Conservation (phyloP, 2,329 filamentous ascomycete species). For the Hypocreales sp. region DNA sequence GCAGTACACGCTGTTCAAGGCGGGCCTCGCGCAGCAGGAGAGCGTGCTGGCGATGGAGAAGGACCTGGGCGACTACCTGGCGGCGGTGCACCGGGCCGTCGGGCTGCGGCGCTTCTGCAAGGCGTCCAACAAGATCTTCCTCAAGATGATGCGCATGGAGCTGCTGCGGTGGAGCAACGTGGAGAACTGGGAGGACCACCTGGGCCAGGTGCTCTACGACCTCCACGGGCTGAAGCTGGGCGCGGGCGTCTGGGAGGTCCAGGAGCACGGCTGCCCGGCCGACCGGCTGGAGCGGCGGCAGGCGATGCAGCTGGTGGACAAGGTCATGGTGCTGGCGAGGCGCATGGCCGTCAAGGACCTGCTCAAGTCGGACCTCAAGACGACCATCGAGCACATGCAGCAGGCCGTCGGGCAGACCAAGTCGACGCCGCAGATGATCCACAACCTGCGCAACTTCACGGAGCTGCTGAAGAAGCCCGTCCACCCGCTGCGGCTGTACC, state of each 20-base stretch:
- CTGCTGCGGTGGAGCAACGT: slow-evolving; percentile 61
- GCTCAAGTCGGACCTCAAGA: slow-evolving; percentile 79
- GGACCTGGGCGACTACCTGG: slow-evolving; percentile 64
- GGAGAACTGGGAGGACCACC: slow-evolving; percentile 72
- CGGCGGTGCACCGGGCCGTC: slow-evolving; percentile 68
- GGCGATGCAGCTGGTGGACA: slow-evolving; percentile 68
- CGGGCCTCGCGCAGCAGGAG: slow-evolving; percentile 54
- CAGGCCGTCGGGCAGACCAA: slow-evolving; percentile 69
- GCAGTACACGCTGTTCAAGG: slow-evolving; percentile 66
- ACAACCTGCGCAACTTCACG: slow-evolving; percentile 73
- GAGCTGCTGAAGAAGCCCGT: slow-evolving; percentile 72
- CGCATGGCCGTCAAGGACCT: slow-evolving; percentile 83
- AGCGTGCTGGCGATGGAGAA: slow-evolving; percentile 51
- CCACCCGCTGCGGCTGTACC: slow-evolving; percentile 64
- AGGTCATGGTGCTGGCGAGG: slow-evolving; percentile 65
- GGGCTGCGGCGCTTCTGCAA: slow-evolving; percentile 79
- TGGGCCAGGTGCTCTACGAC: slow-evolving; percentile 74
- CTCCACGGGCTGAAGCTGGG: slow-evolving; percentile 69
- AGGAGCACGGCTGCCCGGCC: slow-evolving; percentile 65
- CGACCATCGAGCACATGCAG: slow-evolving; percentile 85
- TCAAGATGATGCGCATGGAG: slow-evolving; percentile 80
- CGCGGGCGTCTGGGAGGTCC: slow-evolving; percentile 46
- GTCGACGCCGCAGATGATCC: slow-evolving; percentile 62
- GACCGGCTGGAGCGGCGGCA: slow-evolving; percentile 69
- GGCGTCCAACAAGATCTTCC: slow-evolving; percentile 68